A percentile compares a stretch with the other conserved stretches of the same genome.
These are phyloP conservation scores for Calocybe cyanea DNA, from an alignment of 768 basidiomycete species.

Conservation along the genomic window DNA sequence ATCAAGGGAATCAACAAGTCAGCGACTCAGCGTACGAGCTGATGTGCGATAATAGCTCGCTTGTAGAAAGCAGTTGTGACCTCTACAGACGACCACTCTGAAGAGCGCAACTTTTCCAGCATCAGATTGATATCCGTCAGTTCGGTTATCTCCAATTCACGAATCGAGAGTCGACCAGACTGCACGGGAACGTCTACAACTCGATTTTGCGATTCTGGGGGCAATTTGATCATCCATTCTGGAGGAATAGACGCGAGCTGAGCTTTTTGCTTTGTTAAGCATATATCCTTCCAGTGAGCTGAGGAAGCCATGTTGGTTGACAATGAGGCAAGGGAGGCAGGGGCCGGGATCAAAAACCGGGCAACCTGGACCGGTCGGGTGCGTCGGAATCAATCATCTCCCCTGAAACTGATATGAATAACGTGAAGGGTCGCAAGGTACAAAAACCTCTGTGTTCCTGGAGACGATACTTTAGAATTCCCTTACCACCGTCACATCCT, in stretches of 20 bases:
- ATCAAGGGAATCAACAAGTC: background rate
- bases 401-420: too few species aligned
- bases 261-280: constrained; percentile 35
- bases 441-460: too few species aligned
- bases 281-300: constrained; percentile 23
- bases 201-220: constrained; percentile 36
- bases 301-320: background rate
- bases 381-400: too few species aligned
- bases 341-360: too few species aligned
- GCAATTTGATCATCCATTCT: constrained; percentile 46
- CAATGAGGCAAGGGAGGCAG: background rate
- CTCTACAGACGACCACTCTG: constrained; percentile 51
- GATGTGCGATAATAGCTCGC: constrained; percentile 64
- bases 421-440: too few species aligned
- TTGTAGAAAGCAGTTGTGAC: constrained; percentile 64
- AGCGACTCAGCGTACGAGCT: constrained; percentile 40
- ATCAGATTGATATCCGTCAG: constrained; percentile 37
- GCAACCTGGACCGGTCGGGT: too few species aligned
- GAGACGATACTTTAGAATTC: too few species aligned
- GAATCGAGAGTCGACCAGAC: constrained; percentile 47
- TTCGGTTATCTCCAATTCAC: constrained; percentile 61
- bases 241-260: constrained; percentile 51
- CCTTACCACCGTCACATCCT: too few species aligned
- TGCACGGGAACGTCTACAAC: constrained; percentile 46
- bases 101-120: constrained; percentile 41